Base-by-base conservation (phyloP, 2,329 filamentous ascomycete species). In the Neocatenulostroma microsporum region DNA sequence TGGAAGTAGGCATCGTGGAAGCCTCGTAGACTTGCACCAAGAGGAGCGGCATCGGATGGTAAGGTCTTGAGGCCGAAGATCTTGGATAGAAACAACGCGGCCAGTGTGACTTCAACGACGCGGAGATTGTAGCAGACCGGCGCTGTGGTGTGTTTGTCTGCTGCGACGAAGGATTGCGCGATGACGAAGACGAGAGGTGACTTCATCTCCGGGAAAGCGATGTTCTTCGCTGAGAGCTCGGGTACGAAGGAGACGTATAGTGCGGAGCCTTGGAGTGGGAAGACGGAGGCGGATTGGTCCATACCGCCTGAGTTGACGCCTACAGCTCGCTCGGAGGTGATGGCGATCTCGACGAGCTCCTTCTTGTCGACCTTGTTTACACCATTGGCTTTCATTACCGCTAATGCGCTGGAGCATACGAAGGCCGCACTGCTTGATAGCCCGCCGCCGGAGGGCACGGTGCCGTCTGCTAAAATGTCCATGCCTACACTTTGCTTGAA, bases 251-350 rank as follows among this genome's bases (percentile, higher is more conserved):
- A 84, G 41, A 95, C 89, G 57, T 93, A 88, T 28, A 95, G 76
- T 8, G 91, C 87, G 25, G 83, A 84, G 34, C 85, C 88, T 47
- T 80, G 79, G 53, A 85, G 74, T 0, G 87, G 89, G 63, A 98
- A 91, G 46, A 98, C 89, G 0, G 89, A 96, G 21, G 91, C 91
- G 11, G 87, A 81, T 66, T 98, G 91, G 57, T 98, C 91, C 91
- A 98, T 96, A 38, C 88, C 91, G 61, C 91, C 91, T 4, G 87
- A 93, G 65, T 96, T 96, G 51, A 98, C 91, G 34, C 91, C 91
- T 3, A 96, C 91, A 12, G 84, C 81, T 39, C 91, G 78, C 67
- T 98, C 91, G 30, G 87, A 94, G 24, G 95, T 85, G 49, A 98
- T 89, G 15, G 91, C 88, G 34, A 96, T 72, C 64, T 96, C 88